Conservation (phyloP, 139 green algal species). For the Picocystis salinarum region DNA sequence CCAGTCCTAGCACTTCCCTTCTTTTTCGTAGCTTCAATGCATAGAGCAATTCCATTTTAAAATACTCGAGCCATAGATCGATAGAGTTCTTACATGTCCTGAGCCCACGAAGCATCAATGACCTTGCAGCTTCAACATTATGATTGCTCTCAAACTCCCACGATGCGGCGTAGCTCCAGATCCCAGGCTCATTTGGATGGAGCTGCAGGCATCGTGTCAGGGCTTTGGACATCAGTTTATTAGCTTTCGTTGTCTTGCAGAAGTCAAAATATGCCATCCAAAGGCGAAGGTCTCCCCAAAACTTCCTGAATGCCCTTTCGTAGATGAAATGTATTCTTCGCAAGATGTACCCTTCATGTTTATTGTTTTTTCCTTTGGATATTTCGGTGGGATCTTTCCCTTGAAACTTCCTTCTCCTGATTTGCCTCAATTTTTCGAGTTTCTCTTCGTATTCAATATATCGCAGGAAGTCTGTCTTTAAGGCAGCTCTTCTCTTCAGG, state of each 20-base stretch:
- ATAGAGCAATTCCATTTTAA: constrained; percentile 63
- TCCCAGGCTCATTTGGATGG: constrained; percentile 45
- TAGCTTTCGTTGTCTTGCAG: constrained; percentile 31
- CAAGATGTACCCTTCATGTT: constrained; percentile 37
- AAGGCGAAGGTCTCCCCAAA: constrained; percentile 59
- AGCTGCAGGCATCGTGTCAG: constrained; percentile 61
- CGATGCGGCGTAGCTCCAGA: constrained; percentile 72
- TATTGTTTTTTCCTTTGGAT: constrained; percentile 7
- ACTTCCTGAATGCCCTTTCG: constrained; percentile 64
- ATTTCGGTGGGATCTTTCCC: constrained; percentile 23
- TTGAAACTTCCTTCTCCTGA: constrained; percentile 14
- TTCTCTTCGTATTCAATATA: constrained; percentile 50
- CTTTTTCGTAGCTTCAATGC: constrained; percentile 43
- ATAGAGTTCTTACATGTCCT: constrained; percentile 39
- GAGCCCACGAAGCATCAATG: constrained; percentile 81
- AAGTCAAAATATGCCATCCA: constrained; percentile 61
- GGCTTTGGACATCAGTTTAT: constrained; percentile 21
- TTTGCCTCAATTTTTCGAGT: constrained; percentile 49
- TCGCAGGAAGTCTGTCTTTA: constrained; percentile 59
- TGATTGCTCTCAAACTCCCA: constrained; percentile 71
- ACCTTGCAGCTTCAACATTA: constrained; percentile 52
- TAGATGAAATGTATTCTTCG: constrained; percentile 75
- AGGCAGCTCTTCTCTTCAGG: constrained; percentile 45
- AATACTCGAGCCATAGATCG: constrained; percentile 74
- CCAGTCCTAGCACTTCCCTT: constrained; percentile 47